These are phyloP conservation scores for Cladochytrium replicatum DNA, from an alignment of 192 early-diverging fungal species.

Conservation along the genomic window DNA sequence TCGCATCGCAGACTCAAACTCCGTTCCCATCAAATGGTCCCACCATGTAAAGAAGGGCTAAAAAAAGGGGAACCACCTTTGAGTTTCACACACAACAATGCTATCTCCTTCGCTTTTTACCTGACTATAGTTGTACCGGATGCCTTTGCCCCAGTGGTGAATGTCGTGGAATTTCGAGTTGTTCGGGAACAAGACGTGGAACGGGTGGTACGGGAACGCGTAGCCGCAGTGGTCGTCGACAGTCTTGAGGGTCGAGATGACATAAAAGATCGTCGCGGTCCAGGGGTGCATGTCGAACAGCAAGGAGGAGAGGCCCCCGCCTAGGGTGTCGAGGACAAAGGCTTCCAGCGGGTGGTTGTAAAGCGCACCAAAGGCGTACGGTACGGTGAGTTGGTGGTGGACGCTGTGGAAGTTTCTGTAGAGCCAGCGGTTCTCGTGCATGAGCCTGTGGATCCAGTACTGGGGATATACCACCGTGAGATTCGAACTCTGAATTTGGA, in stretches of 20 bases:
- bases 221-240: constrained; percentile 81
- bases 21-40: constrained; percentile 65
- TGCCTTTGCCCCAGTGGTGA: constrained; percentile 38
- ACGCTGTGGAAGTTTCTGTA: constrained; percentile 67
- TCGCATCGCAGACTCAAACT: constrained; percentile 28
- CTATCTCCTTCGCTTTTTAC: constrained; percentile 10
- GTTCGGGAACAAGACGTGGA: constrained; percentile 59
- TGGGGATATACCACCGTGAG: constrained; percentile 28
- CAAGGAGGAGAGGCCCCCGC: constrained; percentile 51
- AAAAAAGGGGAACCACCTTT: constrained; percentile 2
- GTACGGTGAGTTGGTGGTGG: constrained; percentile 65
- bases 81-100: not conserved
- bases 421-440: constrained; percentile 58
- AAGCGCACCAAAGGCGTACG: constrained; percentile 70
- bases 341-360: constrained; percentile 79
- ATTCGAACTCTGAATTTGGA: constrained; percentile 1
- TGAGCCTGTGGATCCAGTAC: constrained; percentile 65
- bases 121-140: constrained; percentile 43
- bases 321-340: constrained; percentile 63
- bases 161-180: constrained; percentile 61
- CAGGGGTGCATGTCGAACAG: constrained; percentile 59
- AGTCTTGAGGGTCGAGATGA: constrained; percentile 66
- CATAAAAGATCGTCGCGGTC: constrained; percentile 57
- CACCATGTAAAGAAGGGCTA: constrained; percentile 74
- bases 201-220: constrained; percentile 61